phyloP scores from a whole-genome alignment of 2,329 filamentous ascomycete genomes.

The Fusarium sp. region DNA sequence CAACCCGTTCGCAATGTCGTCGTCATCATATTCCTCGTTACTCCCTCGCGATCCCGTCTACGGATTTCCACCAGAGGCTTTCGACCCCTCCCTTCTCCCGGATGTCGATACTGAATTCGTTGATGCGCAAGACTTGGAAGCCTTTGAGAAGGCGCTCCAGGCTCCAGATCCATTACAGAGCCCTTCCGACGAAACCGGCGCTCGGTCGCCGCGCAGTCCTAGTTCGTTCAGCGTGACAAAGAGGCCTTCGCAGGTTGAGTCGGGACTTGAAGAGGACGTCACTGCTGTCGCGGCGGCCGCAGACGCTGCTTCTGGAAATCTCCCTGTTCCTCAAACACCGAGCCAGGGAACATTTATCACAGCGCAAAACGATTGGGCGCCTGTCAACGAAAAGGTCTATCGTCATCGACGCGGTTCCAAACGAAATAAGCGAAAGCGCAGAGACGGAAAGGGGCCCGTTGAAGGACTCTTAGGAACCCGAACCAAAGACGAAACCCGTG shows the following conservation, averaged over 20 bases:
- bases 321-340: slow-evolving; percentile 41
- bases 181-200: slow-evolving; percentile 64
- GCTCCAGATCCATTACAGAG: slow-evolving; percentile 81
- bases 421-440: slow-evolving; percentile 48
- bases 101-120: slow-evolving; percentile 85
- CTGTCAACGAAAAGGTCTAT: slow-evolving; percentile 78
- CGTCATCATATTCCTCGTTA: slow-evolving; percentile 40
- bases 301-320: slow-evolving; percentile 55
- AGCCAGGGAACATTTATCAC: slow-evolving; percentile 75
- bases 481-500: slow-evolving; percentile 90
- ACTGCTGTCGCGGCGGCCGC: slow-evolving; percentile 55
- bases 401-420: slow-evolving; percentile 54
- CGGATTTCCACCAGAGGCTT: slow-evolving; percentile 72
- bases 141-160: slow-evolving; percentile 85
- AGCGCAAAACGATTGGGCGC: slow-evolving; percentile 95
- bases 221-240: slow-evolving; percentile 59
- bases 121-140: slow-evolving; percentile 75
- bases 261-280: slow-evolving; percentile 50
- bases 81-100: slow-evolving; percentile 78
- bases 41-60: slow-evolving; percentile 54
- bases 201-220: slow-evolving; percentile 57
- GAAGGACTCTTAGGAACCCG: slow-evolving; percentile 64
- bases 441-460: slow-evolving; percentile 55
- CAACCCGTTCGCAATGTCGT: slow-evolving; percentile 41
- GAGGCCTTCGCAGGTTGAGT: slow-evolving; percentile 53